Evolutionary conservation across 2,329 filamentous ascomycete species (phyloP), one percentile per base, ranked within the genome.

Genomic region (Fusarium pilosicola): DNA sequence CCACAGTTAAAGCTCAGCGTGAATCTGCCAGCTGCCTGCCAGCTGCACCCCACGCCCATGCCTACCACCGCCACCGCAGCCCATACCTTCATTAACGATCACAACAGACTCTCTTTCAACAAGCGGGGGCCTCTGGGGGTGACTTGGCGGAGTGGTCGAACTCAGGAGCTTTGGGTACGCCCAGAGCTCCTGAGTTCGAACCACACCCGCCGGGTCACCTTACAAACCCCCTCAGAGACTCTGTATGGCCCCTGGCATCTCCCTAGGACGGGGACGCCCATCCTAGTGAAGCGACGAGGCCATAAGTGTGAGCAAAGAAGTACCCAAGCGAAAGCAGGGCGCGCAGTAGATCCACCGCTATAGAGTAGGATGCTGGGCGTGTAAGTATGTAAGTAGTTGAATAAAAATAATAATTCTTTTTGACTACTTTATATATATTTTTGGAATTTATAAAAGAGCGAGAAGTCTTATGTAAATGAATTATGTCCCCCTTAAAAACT

Each of bases 291-390:
- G 54, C 39, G 59, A 69, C 76, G 76, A 78, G 77, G 74, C 46
- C 64, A 74, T 58, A 28, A 52, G 36, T 28, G 57, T 70, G 70
- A 56, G 77, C 77, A 79, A 79, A 80, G n/a, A 77, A 80, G 68
- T 77, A 67, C 73, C 62, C 59, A 74, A 20, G 75, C 75, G 79
- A 80, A 80, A 78, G 73, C 63, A 54, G 76, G 76, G 74, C 76
- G 77, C 76, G 73, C 78, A 71, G 74, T 73, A 79, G 78, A 71
- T 70, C 65, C 65, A 57, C 55, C 76, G 71, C 76, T 39, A 42
- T 55, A 71, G 48, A 74, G 55, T 54, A 12, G 67, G 49, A 34
- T 61, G 68, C 71, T 55, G 71, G 68, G 71, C 71, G 71, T 24
- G 30, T 17, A 34, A 39, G 48, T 32, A 45, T 45, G 7, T 32